Conservation (phyloP, 176 grass and related monocot genomes). For the Luzula sylvatica region DNA sequence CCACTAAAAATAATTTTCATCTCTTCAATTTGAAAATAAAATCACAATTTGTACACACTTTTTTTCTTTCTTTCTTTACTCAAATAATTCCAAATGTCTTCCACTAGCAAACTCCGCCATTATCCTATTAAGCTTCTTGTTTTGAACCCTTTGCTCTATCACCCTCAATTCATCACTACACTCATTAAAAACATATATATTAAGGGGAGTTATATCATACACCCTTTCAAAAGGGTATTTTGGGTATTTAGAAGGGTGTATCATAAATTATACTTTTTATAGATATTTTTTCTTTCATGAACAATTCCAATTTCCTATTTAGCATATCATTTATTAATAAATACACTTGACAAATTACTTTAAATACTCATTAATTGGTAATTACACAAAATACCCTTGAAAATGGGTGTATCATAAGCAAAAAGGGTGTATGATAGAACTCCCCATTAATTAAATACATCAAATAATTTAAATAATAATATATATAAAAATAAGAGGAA, state of each 20-base stretch:
- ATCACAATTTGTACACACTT: slow-evolving; percentile 17
- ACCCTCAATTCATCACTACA: slow-evolving; percentile 65
- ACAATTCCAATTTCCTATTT: too few relatives aligned
- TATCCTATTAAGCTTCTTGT: slow-evolving; percentile 71
- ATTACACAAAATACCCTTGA: too few relatives aligned
- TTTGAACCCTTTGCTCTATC: slow-evolving; percentile 60
- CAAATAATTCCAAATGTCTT: slow-evolving; percentile 44
- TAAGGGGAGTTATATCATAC: neutral
- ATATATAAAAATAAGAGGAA: neutral
- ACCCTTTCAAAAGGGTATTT: too few relatives aligned
- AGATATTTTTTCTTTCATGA: too few relatives aligned
- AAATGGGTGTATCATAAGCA: too few relatives aligned
- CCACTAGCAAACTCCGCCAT: slow-evolving; percentile 62
- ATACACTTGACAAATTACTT: too few relatives aligned
- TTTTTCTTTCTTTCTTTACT: slow-evolving; percentile 19
- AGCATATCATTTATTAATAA: too few relatives aligned
- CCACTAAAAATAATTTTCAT: slow-evolving; percentile 28
- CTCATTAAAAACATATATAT: neutral
- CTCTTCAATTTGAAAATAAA: slow-evolving; percentile 29
- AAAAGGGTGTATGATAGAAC: too few relatives aligned
- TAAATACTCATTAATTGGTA: too few relatives aligned
- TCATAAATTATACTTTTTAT: too few relatives aligned
- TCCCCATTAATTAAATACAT: too few relatives aligned
- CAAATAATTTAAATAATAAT: neutral
- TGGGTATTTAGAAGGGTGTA: too few relatives aligned